Base-by-base conservation (phyloP, 768 basidiomycete species). In the Mycena metata region DNA sequence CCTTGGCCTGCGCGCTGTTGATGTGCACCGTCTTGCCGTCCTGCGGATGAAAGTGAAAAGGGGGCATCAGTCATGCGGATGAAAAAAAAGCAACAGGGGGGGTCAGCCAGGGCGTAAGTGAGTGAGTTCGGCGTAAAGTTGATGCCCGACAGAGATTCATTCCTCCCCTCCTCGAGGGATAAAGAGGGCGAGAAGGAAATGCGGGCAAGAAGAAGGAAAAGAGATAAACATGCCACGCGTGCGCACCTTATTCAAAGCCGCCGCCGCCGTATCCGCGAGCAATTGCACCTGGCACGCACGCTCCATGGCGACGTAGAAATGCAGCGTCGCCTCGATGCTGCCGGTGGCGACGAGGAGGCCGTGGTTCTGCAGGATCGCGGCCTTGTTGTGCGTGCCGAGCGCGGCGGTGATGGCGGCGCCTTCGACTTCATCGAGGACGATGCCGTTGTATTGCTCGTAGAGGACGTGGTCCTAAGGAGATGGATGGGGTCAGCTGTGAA, bases 281-380 rank as follows among this genome's bases (percentile, higher is more conserved):
- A 87, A 78, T 70, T 84, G 83, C 35, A 83, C 83, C 60, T 85
- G 81, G 72, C 86, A 87, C 8, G 81, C 77, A 50, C 81, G 79
- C 70, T 87, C 86, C 51, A 84, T 73, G 21, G 81, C 75, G 30
- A 78, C 79, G 69, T 83, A 84, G 60, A 83, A 80, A 72, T 80
- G 76, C 13, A 83, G 78, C 23, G 83, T 81, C 39, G 82, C 83
- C 63, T 85, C 84, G 47, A 85, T 82, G 6, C 83, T 79, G 21
- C 77, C 60, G 1, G 81, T 80, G 12, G 81, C 84, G 68, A 79
- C 70, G 56, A 84, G 77, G 21, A 83, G 77, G 21, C 83, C 83
- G 56, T 83, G 82, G 62, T 84, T 85, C 66, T 83, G 82, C 50
- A 84, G 74, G 41, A 84, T 83, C 45, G 80, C 81, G 17, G 82